phyloP scores from a whole-genome alignment of 495 filamentous ascomycete species.

The Parachaetomium inaequale region DNA sequence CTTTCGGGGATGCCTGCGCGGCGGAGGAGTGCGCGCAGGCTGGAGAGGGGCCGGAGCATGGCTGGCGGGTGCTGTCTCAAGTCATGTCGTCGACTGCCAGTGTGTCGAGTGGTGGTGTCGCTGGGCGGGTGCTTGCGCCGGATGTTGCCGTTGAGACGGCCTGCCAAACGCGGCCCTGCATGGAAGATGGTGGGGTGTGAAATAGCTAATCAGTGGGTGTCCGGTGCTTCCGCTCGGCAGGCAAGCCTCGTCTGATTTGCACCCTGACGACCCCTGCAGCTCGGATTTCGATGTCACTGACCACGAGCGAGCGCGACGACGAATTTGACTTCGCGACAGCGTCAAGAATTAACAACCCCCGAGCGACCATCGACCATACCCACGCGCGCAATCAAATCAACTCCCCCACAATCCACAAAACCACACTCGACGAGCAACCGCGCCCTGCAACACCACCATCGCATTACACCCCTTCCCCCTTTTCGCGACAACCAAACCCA shows the following conservation, averaged over 20 bases:
- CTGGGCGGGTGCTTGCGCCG: neutral
- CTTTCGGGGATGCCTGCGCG: neutral
- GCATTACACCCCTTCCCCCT: neutral
- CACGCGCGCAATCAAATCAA: neutral
- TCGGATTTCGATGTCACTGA: neutral
- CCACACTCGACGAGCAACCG: neutral
- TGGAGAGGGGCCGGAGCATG: constrained; percentile 13
- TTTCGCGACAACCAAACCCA: constrained; percentile 1
- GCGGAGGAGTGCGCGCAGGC: neutral
- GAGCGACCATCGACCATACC: neutral
- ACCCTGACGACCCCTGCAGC: neutral
- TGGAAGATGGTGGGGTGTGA: neutral
- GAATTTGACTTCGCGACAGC: neutral
- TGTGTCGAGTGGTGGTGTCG: neutral
- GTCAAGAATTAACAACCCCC: no score
- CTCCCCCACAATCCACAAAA: neutral
- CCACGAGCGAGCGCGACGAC: neutral
- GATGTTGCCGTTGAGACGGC: neutral
- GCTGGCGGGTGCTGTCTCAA: neutral
- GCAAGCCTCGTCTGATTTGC: constrained; percentile 1
- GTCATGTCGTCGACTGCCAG: constrained; percentile 6
- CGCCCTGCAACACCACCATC: no score
- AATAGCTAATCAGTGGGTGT: constrained; percentile 11
- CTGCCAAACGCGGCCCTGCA: neutral
- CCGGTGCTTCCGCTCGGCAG: constrained; percentile 10